Evolutionary conservation across 306 rosid genomes (phyloP), one percentile per base, ranked within the genome.

Genomic region (Alnus glutinosa): DNA sequence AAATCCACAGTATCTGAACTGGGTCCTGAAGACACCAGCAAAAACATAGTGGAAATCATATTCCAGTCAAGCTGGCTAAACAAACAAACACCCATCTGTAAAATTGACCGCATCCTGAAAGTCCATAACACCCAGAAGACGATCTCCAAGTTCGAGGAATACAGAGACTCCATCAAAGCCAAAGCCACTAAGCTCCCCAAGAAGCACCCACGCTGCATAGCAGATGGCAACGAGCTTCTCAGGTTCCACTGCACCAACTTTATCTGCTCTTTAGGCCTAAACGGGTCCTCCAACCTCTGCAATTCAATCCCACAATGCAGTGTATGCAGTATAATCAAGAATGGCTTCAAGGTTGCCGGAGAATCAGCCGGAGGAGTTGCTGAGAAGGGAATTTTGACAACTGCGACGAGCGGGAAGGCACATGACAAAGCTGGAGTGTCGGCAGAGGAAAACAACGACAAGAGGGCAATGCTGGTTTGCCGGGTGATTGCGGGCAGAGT

Each of bases 11-110:
- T 95, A 14, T 95, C 99, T 37, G 99, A 95, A 68, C 87, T 95
- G 77, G 98, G 93, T 28, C 87, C 91, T 7, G 97, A 95, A 72
- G 99, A 95, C 83, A 91, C 99, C 1, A 95, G 99, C 99, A 95
- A 91, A 89, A 95, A 95, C 91, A 93, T 95, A 87, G 99, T 95
- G 71, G 98, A 95, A 59, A 95, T 95, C 52, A 95, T 95, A 87
- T 95, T 95, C 84, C 98, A 95, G 47, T 95, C 99, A 1, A 95
- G 99, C 89, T 95, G 99, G 99, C 88, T 95, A 48, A 93, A 91
- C 85, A 93, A 93, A 74, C 87, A 95, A 79, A 63, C 93, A 5
- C 98, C 97, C 28, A 85, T 95, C 51, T 95, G 98, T 91, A 88
- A 91, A 83, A 95, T 95, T 62, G 96, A 93, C 52, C 88, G 99